A percentile compares a stretch with the other conserved stretches of the same genome.
phyloP scores from a whole-genome alignment of 768 basidiomycete species.

The Naganishia randhawae region DNA sequence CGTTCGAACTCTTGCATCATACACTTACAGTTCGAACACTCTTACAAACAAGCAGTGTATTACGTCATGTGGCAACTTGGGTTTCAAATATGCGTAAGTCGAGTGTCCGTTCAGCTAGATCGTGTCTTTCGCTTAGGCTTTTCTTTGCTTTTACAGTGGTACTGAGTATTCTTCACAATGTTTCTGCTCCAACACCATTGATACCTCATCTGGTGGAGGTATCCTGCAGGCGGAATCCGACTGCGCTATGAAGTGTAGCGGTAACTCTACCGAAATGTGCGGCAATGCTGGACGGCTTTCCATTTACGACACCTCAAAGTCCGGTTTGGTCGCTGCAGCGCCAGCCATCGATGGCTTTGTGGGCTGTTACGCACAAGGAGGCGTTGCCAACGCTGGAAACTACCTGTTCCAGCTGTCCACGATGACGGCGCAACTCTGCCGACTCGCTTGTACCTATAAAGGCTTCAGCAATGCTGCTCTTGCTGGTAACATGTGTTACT shows the following conservation, averaged over 20 bases:
- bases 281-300: slow-evolving; percentile 29
- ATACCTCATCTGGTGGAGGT: slow-evolving; percentile 29
- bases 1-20: not conserved
- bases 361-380: slow-evolving; percentile 31
- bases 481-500: slow-evolving; percentile 40
- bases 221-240: slow-evolving; percentile 24
- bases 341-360: slow-evolving; percentile 34
- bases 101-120: not conserved
- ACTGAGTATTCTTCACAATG: slow-evolving; percentile 33
- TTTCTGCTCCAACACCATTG: slow-evolving; percentile 24
- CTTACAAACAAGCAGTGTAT: slow-evolving; percentile 20
- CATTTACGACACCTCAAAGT: slow-evolving; percentile 37
- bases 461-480: slow-evolving; percentile 37
- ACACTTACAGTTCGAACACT: slow-evolving; percentile 15
- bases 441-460: slow-evolving; percentile 35
- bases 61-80: slow-evolving; percentile 3
- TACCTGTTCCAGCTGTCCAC: not conserved
- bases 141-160: not conserved
- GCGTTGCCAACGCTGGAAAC: slow-evolving; percentile 16
- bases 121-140: not conserved
- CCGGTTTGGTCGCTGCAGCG: slow-evolving; percentile 17
- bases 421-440: slow-evolving; percentile 38
- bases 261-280: slow-evolving; percentile 35
- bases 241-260: slow-evolving; percentile 36
- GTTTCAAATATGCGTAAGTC: slow-evolving; percentile 20